Conservation (phyloP, 2,329 filamentous ascomycete species). For the Epichloe aotearoae region DNA sequence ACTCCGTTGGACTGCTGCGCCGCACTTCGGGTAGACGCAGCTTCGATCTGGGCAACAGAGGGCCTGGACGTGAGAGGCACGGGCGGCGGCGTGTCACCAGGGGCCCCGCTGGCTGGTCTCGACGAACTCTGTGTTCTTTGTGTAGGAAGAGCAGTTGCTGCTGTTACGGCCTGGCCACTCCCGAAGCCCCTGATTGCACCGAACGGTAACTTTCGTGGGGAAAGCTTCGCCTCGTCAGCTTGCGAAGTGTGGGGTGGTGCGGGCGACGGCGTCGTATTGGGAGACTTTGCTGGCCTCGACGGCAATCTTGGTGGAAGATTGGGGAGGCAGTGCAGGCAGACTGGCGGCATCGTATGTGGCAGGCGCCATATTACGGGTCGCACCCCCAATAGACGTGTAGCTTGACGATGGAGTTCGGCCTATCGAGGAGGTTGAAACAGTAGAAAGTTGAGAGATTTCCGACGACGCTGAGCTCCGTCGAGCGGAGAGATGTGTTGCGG, state of each 20-base stretch:
- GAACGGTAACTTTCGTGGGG: conserved; percentile 5
- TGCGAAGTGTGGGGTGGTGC: not conserved
- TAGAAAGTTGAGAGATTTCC: conserved; percentile 40
- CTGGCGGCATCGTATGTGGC: conserved; percentile 42
- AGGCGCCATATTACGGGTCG: conserved; percentile 35
- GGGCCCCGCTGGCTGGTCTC: not conserved
- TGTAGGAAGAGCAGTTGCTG: not conserved
- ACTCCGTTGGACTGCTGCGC: conserved; percentile 9
- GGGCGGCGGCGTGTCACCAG: conserved; percentile 33
- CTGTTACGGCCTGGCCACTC: conserved; percentile 3
- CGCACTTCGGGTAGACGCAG: conserved; percentile 22
- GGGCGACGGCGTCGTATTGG: conserved; percentile 5
- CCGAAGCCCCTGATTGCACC: conserved; percentile 12
- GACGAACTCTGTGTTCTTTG: conserved; percentile 4
- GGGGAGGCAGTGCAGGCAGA: conserved; percentile 44
- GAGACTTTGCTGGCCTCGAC: conserved; percentile 29
- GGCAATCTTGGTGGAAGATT: conserved; percentile 37
- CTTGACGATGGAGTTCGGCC: conserved; percentile 34
- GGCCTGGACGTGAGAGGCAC: conserved; percentile 40
- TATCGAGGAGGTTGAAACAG: conserved; percentile 38
- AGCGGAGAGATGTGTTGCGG: conserved; percentile 19
- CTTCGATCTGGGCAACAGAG: conserved; percentile 36
- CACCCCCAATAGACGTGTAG: conserved; percentile 28
- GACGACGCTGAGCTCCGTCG: conserved; percentile 46
- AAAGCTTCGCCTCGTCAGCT: conserved; percentile 2